Conservation (phyloP, 2,329 filamentous ascomycete genomes). For the Epichloe scottii region DNA sequence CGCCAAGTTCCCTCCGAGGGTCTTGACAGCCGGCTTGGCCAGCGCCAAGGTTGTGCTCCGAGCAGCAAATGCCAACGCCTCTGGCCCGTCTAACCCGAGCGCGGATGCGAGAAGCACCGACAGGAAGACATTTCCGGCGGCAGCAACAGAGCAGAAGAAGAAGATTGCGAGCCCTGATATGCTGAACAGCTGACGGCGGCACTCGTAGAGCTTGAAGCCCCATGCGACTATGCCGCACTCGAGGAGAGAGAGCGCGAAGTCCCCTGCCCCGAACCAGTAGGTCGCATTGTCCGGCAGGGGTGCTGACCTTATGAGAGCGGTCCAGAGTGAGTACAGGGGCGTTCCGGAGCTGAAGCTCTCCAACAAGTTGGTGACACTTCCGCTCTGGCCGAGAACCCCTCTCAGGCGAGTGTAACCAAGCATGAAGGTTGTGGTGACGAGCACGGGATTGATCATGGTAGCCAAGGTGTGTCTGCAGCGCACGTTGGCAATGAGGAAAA, state of each 20-base stretch:
- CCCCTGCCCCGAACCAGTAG: constrained; percentile 32
- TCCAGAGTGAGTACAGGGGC: constrained; percentile 24
- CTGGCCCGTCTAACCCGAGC: constrained; percentile 22
- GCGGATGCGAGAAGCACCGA: constrained; percentile 24
- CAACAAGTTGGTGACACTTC: constrained; percentile 18
- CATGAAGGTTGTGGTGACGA: constrained; percentile 32
- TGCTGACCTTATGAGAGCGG: constrained; percentile 7
- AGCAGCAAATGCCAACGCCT: constrained; percentile 34
- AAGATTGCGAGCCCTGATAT: constrained; percentile 27
- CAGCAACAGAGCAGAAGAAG: constrained; percentile 22
- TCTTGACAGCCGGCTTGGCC: constrained; percentile 32
- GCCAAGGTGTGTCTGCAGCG: constrained; percentile 20
- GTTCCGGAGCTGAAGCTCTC: constrained; percentile 21
- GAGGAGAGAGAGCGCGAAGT: constrained; percentile 34
- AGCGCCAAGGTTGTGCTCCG: constrained; percentile 38
- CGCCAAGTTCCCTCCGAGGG: constrained; percentile 31
- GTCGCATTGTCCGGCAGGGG: constrained; percentile 8
- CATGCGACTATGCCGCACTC: constrained; percentile 39
- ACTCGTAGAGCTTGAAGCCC: constrained; percentile 42
- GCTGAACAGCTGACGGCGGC: constrained; percentile 32
- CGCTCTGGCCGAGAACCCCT: constrained; percentile 16
- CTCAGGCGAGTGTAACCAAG: constrained; percentile 31
- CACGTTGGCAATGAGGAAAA: not conserved
- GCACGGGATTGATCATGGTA: constrained; percentile 34
- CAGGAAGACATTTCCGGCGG: constrained; percentile 29